A percentile compares a stretch with the other conserved stretches of the same genome.
These are phyloP conservation scores for Tricholomella constricta DNA, from an alignment of 768 basidiomycete species.

Conservation along the genomic window DNA sequence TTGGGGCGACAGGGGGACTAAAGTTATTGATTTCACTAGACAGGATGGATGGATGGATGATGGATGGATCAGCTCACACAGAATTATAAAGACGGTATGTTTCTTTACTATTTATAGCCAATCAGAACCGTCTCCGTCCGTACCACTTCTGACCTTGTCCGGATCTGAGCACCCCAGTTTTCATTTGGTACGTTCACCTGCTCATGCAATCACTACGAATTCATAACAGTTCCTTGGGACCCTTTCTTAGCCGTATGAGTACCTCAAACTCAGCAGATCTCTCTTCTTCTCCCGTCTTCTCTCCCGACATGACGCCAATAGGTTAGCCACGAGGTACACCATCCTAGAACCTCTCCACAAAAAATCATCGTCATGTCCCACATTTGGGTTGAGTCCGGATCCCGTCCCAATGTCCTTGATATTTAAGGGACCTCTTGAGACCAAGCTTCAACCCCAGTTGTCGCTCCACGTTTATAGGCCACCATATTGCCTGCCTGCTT, in stretches of 20 bases:
- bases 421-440: constrained; percentile 11
- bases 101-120: no score
- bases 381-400: constrained; percentile 14
- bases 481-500: background rate
- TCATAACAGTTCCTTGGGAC: background rate
- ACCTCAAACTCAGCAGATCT: constrained; percentile 12
- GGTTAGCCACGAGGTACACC: constrained; percentile 14
- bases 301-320: constrained; percentile 9
- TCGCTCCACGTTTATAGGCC: background rate
- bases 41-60: no score
- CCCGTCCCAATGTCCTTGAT: constrained; percentile 3
- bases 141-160: background rate
- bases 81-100: no score
- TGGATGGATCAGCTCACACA: no score
- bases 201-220: constrained; percentile 1
- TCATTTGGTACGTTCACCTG: background rate
- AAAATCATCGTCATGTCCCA: constrained; percentile 8
- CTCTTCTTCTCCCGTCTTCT: constrained; percentile 14
- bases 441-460: background rate
- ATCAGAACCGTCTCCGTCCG: background rate
- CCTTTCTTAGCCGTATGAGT: constrained; percentile 7
- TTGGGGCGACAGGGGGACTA: background rate
- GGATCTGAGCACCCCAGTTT: background rate
- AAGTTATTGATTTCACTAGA: background rate
- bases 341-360: constrained; percentile 14